Conservation (phyloP, 2,329 filamentous ascomycete genomes). For the Trichoderma arundinaceum region DNA sequence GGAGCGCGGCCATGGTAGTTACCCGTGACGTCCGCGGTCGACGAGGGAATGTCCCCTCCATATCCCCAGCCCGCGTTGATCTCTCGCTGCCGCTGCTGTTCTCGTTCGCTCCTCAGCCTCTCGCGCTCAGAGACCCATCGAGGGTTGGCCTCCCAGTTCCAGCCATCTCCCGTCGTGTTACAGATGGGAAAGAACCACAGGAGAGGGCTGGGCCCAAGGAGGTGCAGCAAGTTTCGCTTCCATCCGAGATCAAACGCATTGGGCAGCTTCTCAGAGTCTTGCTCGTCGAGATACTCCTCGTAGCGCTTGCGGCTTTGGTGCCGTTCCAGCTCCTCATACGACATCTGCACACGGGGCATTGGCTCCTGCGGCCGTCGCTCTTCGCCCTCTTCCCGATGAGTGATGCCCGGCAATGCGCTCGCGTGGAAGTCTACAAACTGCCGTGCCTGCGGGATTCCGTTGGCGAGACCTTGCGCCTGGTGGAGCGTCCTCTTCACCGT, state of each 20-base stretch:
- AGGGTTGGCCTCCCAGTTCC: slow-evolving; percentile 86
- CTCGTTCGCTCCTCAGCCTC: slow-evolving; percentile 61
- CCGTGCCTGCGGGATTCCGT: slow-evolving; percentile 62
- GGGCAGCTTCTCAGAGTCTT: slow-evolving; percentile 84
- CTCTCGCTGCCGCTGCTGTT: slow-evolving; percentile 67
- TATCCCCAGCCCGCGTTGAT: slow-evolving; percentile 70
- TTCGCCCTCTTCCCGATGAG: slow-evolving; percentile 82
- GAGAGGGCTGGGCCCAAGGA: slow-evolving; percentile 75
- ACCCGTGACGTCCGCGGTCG: slow-evolving; percentile 32
- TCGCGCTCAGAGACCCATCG: slow-evolving; percentile 78
- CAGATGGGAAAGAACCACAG: slow-evolving; percentile 82
- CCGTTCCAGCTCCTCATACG: slow-evolving; percentile 62
- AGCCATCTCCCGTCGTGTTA: slow-evolving; percentile 90
- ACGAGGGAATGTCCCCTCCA: slow-evolving; percentile 37
- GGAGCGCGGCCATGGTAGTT: slow-evolving; percentile 36
- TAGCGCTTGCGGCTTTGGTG: slow-evolving; percentile 61
- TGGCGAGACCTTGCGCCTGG: slow-evolving; percentile 61
- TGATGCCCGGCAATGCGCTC: slow-evolving; percentile 79
- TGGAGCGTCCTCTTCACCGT: slow-evolving; percentile 74
- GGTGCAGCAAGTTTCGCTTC: slow-evolving; percentile 76
- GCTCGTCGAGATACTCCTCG: slow-evolving; percentile 82
- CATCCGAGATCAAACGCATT: slow-evolving; percentile 93
- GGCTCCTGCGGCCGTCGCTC: slow-evolving; percentile 47
- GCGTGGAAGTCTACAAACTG: slow-evolving; percentile 82
- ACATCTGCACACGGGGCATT: slow-evolving; percentile 48